phyloP scores from a whole-genome alignment of 2,329 filamentous ascomycete species.

The Lecanicillium sp. region DNA sequence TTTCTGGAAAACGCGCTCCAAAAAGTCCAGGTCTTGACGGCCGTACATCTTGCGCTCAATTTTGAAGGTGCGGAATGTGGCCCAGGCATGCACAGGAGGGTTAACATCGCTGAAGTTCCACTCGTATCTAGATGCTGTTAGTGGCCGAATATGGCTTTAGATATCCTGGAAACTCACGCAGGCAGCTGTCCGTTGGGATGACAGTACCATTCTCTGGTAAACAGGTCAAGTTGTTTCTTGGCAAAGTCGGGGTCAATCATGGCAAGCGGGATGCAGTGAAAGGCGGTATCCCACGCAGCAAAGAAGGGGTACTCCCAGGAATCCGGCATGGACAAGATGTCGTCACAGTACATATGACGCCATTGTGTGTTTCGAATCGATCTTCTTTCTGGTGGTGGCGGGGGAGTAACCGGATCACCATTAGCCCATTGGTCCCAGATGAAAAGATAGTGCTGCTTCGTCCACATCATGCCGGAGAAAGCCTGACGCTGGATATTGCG shows the following conservation, averaged over 20 bases:
- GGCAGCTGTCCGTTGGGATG: constrained; percentile 94
- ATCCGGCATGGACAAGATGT: constrained; percentile 95
- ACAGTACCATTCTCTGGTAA: constrained; percentile 98
- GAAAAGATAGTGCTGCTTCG: constrained; percentile 94
- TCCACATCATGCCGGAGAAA: constrained; percentile 97
- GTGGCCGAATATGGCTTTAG: background rate
- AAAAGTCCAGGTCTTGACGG: constrained; percentile 86
- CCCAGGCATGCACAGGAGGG: constrained; percentile 93
- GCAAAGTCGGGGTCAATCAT: constrained; percentile 98
- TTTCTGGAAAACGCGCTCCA: constrained; percentile 96
- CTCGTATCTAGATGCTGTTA: constrained; percentile 52
- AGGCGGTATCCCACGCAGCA: constrained; percentile 93
- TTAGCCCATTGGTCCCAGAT: constrained; percentile 98
- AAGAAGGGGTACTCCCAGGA: constrained; percentile 99
- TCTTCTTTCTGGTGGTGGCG: constrained; percentile 75
- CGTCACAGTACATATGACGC: constrained; percentile 93
- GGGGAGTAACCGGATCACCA: constrained; percentile 81
- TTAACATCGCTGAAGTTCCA: constrained; percentile 99
- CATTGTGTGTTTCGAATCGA: constrained; percentile 79
- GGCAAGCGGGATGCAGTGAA: constrained; percentile 90
- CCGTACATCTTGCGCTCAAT: constrained; percentile 98
- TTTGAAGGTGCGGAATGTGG: constrained; percentile 93
- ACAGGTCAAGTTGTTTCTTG: constrained; percentile 94
- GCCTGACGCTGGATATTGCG: constrained; percentile 94
- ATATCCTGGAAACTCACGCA: constrained; percentile 64